Base-by-base conservation (phyloP, 176 grass and related monocot species). In the Aegilops tauschii region DNA sequence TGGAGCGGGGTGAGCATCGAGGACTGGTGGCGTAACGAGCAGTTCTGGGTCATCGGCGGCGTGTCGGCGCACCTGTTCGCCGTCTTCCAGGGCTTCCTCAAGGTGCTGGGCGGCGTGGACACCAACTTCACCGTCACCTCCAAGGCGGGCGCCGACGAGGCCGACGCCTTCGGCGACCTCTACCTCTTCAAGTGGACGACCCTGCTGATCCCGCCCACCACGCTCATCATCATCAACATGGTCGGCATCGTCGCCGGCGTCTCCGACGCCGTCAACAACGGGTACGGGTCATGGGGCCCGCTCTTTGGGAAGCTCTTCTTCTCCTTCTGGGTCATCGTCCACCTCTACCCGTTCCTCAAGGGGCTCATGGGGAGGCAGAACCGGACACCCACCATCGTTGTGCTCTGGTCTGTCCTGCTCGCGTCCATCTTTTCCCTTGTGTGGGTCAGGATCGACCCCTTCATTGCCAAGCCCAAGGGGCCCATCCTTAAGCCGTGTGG, bases 151-250 rank as follows among this genome's bases (percentile, higher is more conserved):
- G 94, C 82, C 17, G 94, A 97, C 71, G 92, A 98, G 16, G 72
- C 93, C 10, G 73, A 92, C 74, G 90, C 85, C 27, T 96, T 93
- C 74, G 90, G 90, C 12, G 97, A 99, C 0, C 90, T 99, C 34
- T 96, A 99, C 89, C 97, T 99, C 77, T 96, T 97, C 97, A 99
- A 99, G 78, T 94, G 94, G 97, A 97, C 94, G 4, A 94, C 97
- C 1, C 87, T 97, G 14, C 87, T 99, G 27, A 85, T 97, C 25
- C 92, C 92, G 0, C 94, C 94, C 20, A 99, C 97, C 5, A 99
- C 94, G 14, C 90, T 97, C 77, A 99, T 99, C 82, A 97, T 99
- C 82, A 88, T 99, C 83, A 99, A 99, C 90, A 99, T 99, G 94
- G 97, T 99, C 32, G 92, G 94, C 25, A 95, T 99, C 62, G 94